phyloP scores from a whole-genome alignment of 352 stramenopile genomes.

The Phytopythium aichiense region DNA sequence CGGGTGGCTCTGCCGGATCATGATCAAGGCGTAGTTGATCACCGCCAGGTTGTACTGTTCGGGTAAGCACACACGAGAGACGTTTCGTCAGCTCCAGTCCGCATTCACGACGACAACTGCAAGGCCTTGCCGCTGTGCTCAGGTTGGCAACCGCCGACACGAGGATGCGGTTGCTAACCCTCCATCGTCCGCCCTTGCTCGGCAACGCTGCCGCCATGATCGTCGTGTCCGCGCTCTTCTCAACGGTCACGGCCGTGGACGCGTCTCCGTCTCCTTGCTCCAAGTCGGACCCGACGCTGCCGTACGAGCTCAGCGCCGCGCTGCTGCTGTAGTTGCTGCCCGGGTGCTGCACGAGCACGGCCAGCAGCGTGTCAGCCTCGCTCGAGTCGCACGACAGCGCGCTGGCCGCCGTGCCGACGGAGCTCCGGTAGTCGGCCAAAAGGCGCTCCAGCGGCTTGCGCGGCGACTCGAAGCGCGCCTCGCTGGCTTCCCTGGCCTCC shows the following conservation, averaged over 20 bases:
- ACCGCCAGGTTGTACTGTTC: slow-evolving; percentile 74
- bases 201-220: neutral
- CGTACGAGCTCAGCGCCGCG: slow-evolving; percentile 78
- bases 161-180: slow-evolving; percentile 39
- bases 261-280: neutral
- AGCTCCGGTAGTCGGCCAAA: neutral
- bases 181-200: neutral
- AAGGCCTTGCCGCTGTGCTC: slow-evolving; percentile 56
- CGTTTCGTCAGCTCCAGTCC: neutral
- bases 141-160: slow-evolving; percentile 81
- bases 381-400: slow-evolving; percentile 1
- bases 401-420: neutral
- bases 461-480: neutral
- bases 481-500: neutral
- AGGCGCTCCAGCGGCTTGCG: neutral
- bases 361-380: slow-evolving; percentile 3
- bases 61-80: neutral
- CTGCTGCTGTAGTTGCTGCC: slow-evolving; percentile 67
- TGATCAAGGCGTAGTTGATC: slow-evolving; percentile 67
- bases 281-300: slow-evolving; percentile 4
- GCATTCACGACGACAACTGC: neutral
- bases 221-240: neutral
- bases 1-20: slow-evolving; percentile 48
- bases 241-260: neutral
- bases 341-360: neutral